A percentile compares a stretch with the other conserved stretches of the same genome.
Evolutionary conservation across 1,139 yeast genomes (phyloP).

Genomic region (Saccharomyces hybrid): DNA sequence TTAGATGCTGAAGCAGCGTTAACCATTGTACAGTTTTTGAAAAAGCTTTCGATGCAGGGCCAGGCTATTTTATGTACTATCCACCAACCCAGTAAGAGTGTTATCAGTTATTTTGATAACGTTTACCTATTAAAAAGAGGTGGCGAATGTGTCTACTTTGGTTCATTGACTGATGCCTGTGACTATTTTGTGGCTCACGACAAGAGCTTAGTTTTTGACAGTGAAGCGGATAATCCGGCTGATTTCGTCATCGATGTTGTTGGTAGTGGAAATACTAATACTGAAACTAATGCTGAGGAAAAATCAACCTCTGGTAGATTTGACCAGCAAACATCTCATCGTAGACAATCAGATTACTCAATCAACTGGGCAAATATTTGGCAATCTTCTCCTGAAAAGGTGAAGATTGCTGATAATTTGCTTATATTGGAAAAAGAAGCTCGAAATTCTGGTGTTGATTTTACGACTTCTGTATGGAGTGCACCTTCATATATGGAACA

Average conservation of each 20-base stretch:
- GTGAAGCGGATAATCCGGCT: conserved; percentile 45
- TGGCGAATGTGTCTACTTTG: conserved; percentile 40
- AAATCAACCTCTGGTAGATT: conserved; percentile 36
- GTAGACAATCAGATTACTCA: not conserved
- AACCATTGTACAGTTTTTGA: conserved; percentile 39
- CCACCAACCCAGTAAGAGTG: conserved; percentile 37
- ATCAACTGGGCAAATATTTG: conserved; percentile 42
- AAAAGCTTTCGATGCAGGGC: conserved; percentile 39
- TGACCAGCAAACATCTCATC: conserved; percentile 32
- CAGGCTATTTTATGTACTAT: conserved; percentile 43
- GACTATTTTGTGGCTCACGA: conserved; percentile 32
- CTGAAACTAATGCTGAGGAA: conserved; percentile 3
- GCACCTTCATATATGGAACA: conserved; percentile 28
- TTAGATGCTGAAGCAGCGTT: conserved; percentile 44
- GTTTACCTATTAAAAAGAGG: conserved; percentile 38
- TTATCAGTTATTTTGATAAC: conserved; percentile 36
- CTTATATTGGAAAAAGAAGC: conserved; percentile 22
- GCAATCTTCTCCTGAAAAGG: conserved; percentile 35
- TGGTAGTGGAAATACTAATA: conserved; percentile 28
- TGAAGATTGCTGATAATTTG: conserved; percentile 21
- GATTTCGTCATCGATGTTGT: conserved; percentile 52
- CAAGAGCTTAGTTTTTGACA: conserved; percentile 12
- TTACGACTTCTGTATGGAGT: conserved; percentile 30
- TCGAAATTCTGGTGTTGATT: conserved; percentile 17
- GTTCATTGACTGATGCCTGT: conserved; percentile 37